Evolutionary conservation across 495 filamentous ascomycete genomes (phyloP), one percentile per base, ranked within the genome.

Genomic region (Mytilinidion resinicola): DNA sequence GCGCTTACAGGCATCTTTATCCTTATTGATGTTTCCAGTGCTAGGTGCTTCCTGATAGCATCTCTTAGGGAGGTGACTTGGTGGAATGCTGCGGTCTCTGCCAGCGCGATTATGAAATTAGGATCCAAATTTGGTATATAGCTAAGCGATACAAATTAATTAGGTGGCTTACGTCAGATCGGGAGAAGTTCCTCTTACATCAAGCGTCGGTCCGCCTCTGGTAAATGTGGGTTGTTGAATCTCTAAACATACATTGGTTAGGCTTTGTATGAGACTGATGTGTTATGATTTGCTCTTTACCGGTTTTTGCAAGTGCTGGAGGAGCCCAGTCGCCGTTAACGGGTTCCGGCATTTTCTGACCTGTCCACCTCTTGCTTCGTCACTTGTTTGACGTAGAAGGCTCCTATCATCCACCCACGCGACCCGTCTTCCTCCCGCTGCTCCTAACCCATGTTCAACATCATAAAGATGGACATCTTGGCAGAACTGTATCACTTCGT

Each of bases 151-250:
- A 46, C 34, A 20, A 20, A 1, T 48, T 9, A 3, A 47, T 30
- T 11, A 15, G 46, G 10, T 9, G 35, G 20, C 6, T 20, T 35
- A n/a, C 10, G 19, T 36, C 49, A 14, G 25, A 14, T n/a, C 19
- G 9, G 14, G 30, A 19, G 33, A 34, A 33, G 12, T 15, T 20
- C 1, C 5, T 39, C 57, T 21, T 41, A 60, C 57, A 54, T 39
- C 30, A 60, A 44, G 9, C 57, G 47, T 49, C 57, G 9, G 21
- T 60, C 57, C 9, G 57, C 57, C 25, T 60, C 34, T 10, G 57
- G 57, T n/a, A 48, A 3, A 55, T 33, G 5, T 8, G 4, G 21
- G 2, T 17, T 30, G 19, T 51, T 51, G 49, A 60, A 60, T 1
- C 57, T 38, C 57, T 60, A 42, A 9, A 14, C 4, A 14, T 11